Percentiles rank a stretch among this genome's conserved stretches.
Evolutionary conservation across 805 yeast species (phyloP).

Genomic region (Zygosaccharomyces gambellarensis): DNA sequence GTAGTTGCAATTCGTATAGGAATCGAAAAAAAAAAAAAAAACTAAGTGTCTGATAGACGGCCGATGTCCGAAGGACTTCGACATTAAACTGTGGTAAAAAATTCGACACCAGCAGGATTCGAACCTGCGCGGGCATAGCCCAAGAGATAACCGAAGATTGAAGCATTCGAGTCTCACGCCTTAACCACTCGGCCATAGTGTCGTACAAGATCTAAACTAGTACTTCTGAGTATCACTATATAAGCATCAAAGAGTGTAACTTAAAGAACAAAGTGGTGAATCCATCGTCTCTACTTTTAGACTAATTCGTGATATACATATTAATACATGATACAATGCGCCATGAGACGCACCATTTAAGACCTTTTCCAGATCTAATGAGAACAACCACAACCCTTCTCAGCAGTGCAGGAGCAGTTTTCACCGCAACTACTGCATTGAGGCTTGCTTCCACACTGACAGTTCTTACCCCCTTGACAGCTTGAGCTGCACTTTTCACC

Average conservation of each 20-base stretch:
- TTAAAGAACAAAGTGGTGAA: no score
- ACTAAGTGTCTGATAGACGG: no score
- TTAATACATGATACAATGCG: neutral
- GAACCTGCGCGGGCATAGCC: conserved; percentile 79
- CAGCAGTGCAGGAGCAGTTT: neutral
- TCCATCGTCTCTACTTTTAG: conserved; percentile 46
- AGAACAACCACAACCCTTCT: conserved; percentile 1
- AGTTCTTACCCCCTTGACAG: conserved; percentile 2
- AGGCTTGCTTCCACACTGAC: conserved; percentile 5
- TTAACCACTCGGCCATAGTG: conserved; percentile 74
- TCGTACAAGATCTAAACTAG: no score
- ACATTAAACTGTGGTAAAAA: conserved; percentile 20
- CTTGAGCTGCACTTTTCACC: conserved; percentile 4
- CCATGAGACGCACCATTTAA: no score
- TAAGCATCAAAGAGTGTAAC: no score
- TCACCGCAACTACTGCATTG: conserved; percentile 1
- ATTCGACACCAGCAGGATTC: conserved; percentile 71
- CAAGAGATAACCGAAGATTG: conserved; percentile 45
- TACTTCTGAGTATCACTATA: no score
- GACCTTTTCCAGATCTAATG: neutral
- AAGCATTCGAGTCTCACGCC: conserved; percentile 65
- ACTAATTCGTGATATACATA: neutral
- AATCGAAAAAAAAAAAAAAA: conserved; percentile 1
- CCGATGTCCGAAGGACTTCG: no score
- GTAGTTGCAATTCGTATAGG: neutral